Percentiles rank a stretch among this genome's conserved stretches.
Conservation (phyloP, 345 rosid genomes). For the Gossypium bickii region DNA sequence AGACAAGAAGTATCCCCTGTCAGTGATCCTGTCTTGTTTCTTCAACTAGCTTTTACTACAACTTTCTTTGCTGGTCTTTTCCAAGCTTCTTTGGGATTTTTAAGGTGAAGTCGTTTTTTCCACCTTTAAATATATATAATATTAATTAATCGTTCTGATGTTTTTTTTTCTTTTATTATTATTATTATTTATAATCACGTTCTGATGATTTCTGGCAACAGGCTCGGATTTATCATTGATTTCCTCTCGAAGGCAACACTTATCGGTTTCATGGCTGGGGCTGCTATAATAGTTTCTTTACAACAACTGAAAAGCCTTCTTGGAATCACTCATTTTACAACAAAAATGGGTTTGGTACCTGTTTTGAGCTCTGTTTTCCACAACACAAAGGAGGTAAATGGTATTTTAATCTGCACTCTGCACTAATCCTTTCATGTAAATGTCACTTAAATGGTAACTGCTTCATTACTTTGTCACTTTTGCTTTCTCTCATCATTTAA, state of each 20-base stretch:
- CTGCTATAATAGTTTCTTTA: conserved; percentile 88
- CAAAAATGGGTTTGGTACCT: conserved; percentile 73
- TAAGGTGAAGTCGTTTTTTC: conserved; percentile 41
- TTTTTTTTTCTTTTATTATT: neutral
- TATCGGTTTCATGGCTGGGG: conserved; percentile 96
- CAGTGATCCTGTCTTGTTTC: conserved; percentile 55
- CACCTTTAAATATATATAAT: too few species aligned
- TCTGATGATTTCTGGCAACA: conserved; percentile 20
- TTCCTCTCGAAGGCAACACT: conserved; percentile 85
- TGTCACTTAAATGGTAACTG: neutral
- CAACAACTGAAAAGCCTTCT: conserved; percentile 89
- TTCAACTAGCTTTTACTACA: conserved; percentile 81
- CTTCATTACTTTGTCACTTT: neutral
- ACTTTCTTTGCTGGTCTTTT: conserved; percentile 93
- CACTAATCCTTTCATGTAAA: neutral
- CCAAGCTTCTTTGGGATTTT: conserved; percentile 86
- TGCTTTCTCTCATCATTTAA: neutral
- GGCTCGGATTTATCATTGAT: conserved; percentile 91
- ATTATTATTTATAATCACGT: neutral
- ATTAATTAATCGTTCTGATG: too few species aligned
- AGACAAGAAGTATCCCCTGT: conserved; percentile 76
- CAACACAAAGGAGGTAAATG: conserved; percentile 57
- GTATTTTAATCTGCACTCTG: neutral
- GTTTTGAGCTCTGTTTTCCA: conserved; percentile 81
- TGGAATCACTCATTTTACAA: conserved; percentile 89